Evolutionary conservation across 2,329 filamentous ascomycete species (phyloP).

Genomic region (Alternaria consortialis): DNA sequence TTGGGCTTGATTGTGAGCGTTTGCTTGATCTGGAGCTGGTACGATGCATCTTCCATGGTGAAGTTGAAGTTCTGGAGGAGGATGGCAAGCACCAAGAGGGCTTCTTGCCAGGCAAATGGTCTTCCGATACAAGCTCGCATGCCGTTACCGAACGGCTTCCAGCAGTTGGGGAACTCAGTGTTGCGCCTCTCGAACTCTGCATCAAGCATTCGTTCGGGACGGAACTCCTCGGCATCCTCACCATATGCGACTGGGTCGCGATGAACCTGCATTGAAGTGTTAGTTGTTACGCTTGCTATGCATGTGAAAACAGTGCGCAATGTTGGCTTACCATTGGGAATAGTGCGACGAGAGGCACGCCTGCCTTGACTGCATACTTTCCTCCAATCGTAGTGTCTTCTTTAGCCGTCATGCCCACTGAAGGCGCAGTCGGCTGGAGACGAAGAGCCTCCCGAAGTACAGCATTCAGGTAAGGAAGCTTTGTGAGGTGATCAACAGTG

Average conservation of each 20-base stretch:
- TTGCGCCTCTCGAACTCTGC: constrained; percentile 52
- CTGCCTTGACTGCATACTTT: constrained; percentile 51
- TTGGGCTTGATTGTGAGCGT: constrained; percentile 59
- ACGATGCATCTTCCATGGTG: constrained; percentile 54
- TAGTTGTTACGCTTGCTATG: background rate
- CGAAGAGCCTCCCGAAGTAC: constrained; percentile 66
- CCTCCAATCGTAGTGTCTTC: constrained; percentile 47
- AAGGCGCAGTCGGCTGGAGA: constrained; percentile 63
- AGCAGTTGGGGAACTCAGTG: constrained; percentile 53
- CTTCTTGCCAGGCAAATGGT: constrained; percentile 65
- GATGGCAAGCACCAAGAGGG: constrained; percentile 55
- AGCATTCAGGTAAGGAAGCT: constrained; percentile 64
- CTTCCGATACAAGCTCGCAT: constrained; percentile 63
- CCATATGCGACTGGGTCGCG: constrained; percentile 55
- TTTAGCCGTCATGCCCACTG: constrained; percentile 53
- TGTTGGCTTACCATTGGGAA: constrained; percentile 33
- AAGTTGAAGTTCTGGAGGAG: constrained; percentile 59
- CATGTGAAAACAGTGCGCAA: background rate
- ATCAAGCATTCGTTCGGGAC: constrained; percentile 59
- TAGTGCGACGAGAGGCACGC: constrained; percentile 43
- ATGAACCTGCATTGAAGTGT: constrained; percentile 38
- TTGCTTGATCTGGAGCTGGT: constrained; percentile 55
- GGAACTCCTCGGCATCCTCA: constrained; percentile 56
- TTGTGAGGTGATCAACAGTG: constrained; percentile 59
- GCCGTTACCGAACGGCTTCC: constrained; percentile 66